Evolutionary conservation across 768 basidiomycete species (phyloP).

Genomic region (Hirschioporus abietinus): DNA sequence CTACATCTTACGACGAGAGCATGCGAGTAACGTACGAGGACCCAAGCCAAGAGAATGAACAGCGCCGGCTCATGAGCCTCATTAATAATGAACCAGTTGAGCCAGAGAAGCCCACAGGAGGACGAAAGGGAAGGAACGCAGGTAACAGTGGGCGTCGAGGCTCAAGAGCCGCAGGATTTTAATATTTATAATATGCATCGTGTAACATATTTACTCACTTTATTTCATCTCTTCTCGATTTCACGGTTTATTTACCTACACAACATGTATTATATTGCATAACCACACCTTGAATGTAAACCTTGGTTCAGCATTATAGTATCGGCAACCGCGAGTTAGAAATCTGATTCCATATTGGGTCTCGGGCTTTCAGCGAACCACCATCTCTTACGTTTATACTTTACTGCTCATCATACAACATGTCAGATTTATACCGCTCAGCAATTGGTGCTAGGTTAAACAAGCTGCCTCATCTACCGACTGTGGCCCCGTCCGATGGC

Average conservation of each 20-base stretch:
- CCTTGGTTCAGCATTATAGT: too few relatives aligned
- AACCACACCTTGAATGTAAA: too few relatives aligned
- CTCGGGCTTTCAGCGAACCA: not conserved
- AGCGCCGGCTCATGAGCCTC: constrained; percentile 50
- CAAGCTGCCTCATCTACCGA: constrained; percentile 62
- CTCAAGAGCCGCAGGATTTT: not conserved
- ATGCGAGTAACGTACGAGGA: constrained; percentile 65
- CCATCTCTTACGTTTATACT: constrained; percentile 53
- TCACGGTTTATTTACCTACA: not conserved
- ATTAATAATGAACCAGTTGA: not conserved
- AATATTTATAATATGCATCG: not conserved
- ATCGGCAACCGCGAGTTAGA: too few relatives aligned
- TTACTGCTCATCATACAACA: constrained; percentile 60
- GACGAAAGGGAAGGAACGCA: not conserved
- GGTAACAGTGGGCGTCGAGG: not conserved
- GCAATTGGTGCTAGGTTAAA: constrained; percentile 71
- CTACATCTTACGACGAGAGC: constrained; percentile 31
- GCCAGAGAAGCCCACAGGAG: not conserved
- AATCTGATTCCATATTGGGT: too few relatives aligned
- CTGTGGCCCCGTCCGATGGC: constrained; percentile 17
- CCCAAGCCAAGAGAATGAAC: constrained; percentile 55
- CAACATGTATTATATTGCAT: too few relatives aligned
- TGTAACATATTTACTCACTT: not conserved
- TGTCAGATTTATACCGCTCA: constrained; percentile 74
- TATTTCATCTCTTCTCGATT: not conserved